These are phyloP conservation scores for Tardiomyces blankii DNA, from an alignment of 1,139 yeast species.

Conservation along the genomic window DNA sequence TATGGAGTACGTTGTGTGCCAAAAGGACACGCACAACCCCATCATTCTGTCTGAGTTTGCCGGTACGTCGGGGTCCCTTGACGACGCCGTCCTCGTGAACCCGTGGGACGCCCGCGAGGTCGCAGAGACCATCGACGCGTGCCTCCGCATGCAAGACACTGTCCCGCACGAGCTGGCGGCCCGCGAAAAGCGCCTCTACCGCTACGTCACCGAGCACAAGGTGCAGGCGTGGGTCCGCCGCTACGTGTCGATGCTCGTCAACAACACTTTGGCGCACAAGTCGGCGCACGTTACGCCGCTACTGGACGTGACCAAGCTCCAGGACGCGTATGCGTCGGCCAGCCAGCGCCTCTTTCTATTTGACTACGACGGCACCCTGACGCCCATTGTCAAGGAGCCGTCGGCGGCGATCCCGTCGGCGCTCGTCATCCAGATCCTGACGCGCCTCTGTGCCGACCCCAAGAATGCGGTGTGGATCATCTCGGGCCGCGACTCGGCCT, in stretches of 20 bases:
- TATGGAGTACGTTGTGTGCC: constrained; percentile 83
- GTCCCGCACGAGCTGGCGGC: constrained; percentile 11
- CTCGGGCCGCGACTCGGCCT: constrained; percentile 89
- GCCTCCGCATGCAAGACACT: constrained; percentile 36
- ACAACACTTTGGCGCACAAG: constrained; percentile 35
- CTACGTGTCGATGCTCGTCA: constrained; percentile 45
- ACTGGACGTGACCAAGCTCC: constrained; percentile 53
- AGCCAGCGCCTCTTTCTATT: constrained; percentile 69
- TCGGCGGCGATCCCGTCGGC: constrained; percentile 96
- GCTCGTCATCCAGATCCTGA: constrained; percentile 49
- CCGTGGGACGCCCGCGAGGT: constrained; percentile 97
- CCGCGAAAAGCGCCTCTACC: constrained; percentile 43
- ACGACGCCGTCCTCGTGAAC: constrained; percentile 75
- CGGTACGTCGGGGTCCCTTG: constrained; percentile 75
- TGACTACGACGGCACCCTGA: constrained; percentile 95
- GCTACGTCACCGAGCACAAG: constrained; percentile 57
- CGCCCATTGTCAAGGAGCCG: constrained; percentile 93
- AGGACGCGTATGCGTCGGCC: constrained; percentile 45
- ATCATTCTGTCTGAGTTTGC: constrained; percentile 84
- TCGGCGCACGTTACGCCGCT: constrained; percentile 66
- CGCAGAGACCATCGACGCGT: constrained; percentile 68
- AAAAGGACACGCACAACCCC: constrained; percentile 61
- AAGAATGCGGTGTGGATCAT: constrained; percentile 88
- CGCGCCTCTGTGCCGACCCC: constrained; percentile 59
- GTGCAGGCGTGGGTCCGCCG: constrained; percentile 72